Conservation (phyloP, 2,329 filamentous ascomycete species). For the Aureobasidium pullulans region DNA sequence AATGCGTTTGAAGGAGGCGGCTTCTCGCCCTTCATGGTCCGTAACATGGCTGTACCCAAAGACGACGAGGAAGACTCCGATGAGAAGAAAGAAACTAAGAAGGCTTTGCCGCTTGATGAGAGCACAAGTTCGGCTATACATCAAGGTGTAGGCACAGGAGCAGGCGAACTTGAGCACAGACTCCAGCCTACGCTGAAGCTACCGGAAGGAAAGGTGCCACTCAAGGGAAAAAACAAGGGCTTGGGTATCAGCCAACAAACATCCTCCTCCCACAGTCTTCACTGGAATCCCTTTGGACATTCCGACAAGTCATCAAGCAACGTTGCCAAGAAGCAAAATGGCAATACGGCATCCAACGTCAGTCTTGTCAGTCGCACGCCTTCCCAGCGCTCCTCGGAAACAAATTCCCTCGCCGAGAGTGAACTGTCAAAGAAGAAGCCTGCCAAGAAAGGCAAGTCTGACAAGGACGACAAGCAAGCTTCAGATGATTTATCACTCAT, state of each 20-base stretch:
- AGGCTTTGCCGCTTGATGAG: neutral
- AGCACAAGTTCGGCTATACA: slow-evolving; percentile 20
- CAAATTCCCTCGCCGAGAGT: slow-evolving; percentile 16
- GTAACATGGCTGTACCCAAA: slow-evolving; percentile 41
- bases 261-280: slow-evolving; percentile 19
- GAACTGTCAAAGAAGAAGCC: slow-evolving; percentile 26
- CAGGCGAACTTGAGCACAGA: slow-evolving; percentile 72
- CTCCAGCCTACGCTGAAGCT: slow-evolving; percentile 71
- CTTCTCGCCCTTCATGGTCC: slow-evolving; percentile 56
- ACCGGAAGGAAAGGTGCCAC: slow-evolving; percentile 29
- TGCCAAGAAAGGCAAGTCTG: slow-evolving; percentile 33
- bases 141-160: slow-evolving; percentile 49
- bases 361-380: slow-evolving; percentile 24
- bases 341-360: slow-evolving; percentile 20
- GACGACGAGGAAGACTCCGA: slow-evolving; percentile 42
- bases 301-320: slow-evolving; percentile 25
- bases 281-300: slow-evolving; percentile 38
- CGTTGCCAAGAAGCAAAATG: slow-evolving; percentile 16
- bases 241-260: slow-evolving; percentile 24
- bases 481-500: slow-evolving; percentile 93
- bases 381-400: slow-evolving; percentile 24
- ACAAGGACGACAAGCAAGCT: slow-evolving; percentile 48
- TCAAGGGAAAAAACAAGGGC: slow-evolving; percentile 24
- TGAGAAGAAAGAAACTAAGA: neutral
- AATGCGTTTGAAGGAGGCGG: slow-evolving; percentile 43